These are phyloP conservation scores for Plectosphaerella plurivora DNA, from an alignment of 2,329 filamentous ascomycete species.

Conservation along the genomic window DNA sequence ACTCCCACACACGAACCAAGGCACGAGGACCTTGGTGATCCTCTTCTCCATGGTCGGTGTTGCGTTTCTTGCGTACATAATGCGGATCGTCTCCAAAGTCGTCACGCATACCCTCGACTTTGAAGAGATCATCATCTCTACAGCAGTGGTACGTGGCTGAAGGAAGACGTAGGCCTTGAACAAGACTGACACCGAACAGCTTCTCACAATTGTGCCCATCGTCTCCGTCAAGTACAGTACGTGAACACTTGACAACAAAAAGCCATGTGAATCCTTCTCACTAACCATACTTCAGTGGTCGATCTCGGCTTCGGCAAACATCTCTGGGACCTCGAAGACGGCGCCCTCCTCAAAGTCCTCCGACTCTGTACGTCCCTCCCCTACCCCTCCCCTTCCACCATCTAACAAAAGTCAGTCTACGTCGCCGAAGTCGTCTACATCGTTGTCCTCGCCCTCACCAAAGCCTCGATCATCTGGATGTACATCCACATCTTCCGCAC, in stretches of 20 bases:
- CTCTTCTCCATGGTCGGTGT: slow-evolving; percentile 4
- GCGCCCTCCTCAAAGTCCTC: slow-evolving; percentile 3
- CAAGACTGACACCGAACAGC: background rate
- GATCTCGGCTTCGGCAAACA: slow-evolving; percentile 8
- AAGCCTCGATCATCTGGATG: slow-evolving; percentile 24
- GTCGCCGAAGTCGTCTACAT: slow-evolving; percentile 22
- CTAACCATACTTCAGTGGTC: slow-evolving; percentile 2
- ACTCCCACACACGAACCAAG: slow-evolving; percentile 8
- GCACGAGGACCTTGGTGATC: slow-evolving; percentile 3
- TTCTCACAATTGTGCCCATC: slow-evolving; percentile 5
- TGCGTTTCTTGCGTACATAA: background rate
- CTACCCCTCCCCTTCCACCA: background rate
- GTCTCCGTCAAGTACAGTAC: slow-evolving; percentile 5
- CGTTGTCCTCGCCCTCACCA: slow-evolving; percentile 19
- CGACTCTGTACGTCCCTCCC: slow-evolving; percentile 3
- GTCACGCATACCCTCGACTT: background rate
- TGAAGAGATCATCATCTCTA: background rate
- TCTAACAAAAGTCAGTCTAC: slow-evolving; percentile 10
- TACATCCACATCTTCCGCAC: slow-evolving; percentile 24
- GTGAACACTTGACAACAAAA: background rate
- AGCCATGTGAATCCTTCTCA: background rate
- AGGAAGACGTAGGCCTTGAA: background rate
- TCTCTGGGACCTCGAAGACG: slow-evolving; percentile 9
- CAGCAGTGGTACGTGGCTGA: background rate
- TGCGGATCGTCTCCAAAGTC: background rate